Evolutionary conservation across 805 yeast species (phyloP).

Genomic region (Sugiyamaella boreocaroliniensis): DNA sequence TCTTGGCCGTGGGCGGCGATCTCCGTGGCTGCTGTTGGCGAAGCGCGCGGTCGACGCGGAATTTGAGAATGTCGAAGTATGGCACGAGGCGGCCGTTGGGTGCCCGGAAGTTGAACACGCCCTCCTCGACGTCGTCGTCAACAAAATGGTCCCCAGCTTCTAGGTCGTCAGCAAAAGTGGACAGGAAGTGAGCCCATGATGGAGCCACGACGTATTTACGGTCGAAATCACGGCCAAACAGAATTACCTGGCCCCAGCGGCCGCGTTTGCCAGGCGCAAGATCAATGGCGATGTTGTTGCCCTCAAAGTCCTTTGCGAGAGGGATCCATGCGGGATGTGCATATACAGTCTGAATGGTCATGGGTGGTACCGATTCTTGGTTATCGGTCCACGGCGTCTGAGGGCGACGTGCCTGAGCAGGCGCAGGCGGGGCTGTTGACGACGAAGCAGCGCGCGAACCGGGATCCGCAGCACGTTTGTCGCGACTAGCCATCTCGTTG

Average conservation of each 20-base stretch:
- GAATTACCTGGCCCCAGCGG: conserved; percentile 81
- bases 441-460: conserved; percentile 1
- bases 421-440: conserved; percentile 6
- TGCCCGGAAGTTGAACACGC: conserved; percentile 42
- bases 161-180: conserved; percentile 77
- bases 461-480: neutral
- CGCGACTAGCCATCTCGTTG: conserved; percentile 13
- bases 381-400: conserved; percentile 31
- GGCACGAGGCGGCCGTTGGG: conserved; percentile 71
- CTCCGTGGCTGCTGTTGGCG: conserved; percentile 12
- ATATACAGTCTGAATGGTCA: conserved; percentile 62
- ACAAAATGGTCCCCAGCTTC: conserved; percentile 77
- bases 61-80: conserved; percentile 51
- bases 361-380: conserved; percentile 72
- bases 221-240: conserved; percentile 93
- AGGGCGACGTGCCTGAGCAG: conserved; percentile 16
- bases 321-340: conserved; percentile 95
- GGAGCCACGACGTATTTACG: conserved; percentile 79
- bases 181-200: conserved; percentile 82
- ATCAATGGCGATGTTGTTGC: conserved; percentile 89
- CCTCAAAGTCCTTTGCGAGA: conserved; percentile 75
- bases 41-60: conserved; percentile 33
- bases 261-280: conserved; percentile 76
- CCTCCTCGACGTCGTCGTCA: conserved; percentile 58
- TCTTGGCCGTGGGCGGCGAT: neutral